Evolutionary conservation across 805 yeast species (phyloP), one percentile per base, ranked within the genome.

Genomic region (Nakazawaea ambrosiae): DNA sequence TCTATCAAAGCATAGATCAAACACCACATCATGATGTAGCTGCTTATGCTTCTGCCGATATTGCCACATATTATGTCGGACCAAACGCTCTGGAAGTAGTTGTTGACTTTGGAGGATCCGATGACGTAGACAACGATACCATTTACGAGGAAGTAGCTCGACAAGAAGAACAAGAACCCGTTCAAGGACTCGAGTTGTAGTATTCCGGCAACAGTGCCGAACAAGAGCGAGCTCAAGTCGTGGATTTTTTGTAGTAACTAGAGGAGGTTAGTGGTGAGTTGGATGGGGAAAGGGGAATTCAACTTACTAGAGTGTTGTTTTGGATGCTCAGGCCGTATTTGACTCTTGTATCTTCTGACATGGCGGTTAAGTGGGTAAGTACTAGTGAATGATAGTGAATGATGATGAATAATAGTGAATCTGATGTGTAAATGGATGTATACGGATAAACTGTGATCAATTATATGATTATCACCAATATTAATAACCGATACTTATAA

Each of bases 11-110:
- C 77, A 47, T 63, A 65, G 12, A 72, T 58, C 41, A 75, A 56
- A 34, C 80, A 73, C 82, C 82, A 75, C 49, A 75, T 66, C 69
- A 75, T 68, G 7, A 71, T 60, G 45, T 60, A 75, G 30, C 78
- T 70, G 10, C 78, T 65, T 22, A 74, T 42, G 27, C 72, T 75
- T 31, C 74, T 53, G 12, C 70, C 59, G 11, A 73, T 44, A 30
- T 71, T 65, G 22, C 62, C 68, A 7, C 70, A 37, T 40, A 69
- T 58, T 3, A 75, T 50, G 27, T 67, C 70, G 17, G 52, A 57
- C 1, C 64, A 19, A 1, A 73, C 66, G 26, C 50, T 58, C 10
- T 53, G 50, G 42, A 61, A 73, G 44, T 61, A 73, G 27, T 56
- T 55, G 4, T 45, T 43, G 4, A 70, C 42, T 3, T 39, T 23